phyloP scores from a whole-genome alignment of 2,329 filamentous ascomycete species.

The Aspergillus sp. region DNA sequence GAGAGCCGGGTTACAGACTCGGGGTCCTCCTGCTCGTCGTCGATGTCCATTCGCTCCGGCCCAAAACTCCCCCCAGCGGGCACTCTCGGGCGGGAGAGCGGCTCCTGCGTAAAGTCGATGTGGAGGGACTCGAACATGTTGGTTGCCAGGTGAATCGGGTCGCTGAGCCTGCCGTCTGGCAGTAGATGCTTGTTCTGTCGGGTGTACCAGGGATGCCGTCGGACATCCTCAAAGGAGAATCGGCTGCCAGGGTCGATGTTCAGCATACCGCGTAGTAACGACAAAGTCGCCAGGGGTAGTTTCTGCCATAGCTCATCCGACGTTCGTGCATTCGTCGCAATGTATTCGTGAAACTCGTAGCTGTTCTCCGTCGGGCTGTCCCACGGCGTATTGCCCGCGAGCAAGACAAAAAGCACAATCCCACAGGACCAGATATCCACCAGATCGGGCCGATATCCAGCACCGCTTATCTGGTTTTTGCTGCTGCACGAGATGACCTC shows the following conservation, averaged over 20 bases:
- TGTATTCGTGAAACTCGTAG: conserved; percentile 86
- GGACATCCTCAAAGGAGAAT: conserved; percentile 78
- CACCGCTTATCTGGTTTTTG: conserved; percentile 39
- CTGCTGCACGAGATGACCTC: conserved; percentile 60
- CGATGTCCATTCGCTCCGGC: conserved; percentile 60
- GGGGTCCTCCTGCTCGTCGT: conserved; percentile 38
- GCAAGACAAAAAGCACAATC: conserved; percentile 89
- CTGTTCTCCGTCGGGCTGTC: conserved; percentile 79
- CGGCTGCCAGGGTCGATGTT: conserved; percentile 63
- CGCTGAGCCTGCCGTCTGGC: conserved; percentile 61
- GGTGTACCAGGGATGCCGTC: conserved; percentile 91
- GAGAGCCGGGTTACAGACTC: conserved; percentile 45
- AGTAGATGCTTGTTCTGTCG: conserved; percentile 68
- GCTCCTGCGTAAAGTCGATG: conserved; percentile 72
- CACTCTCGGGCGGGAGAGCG: conserved; percentile 44
- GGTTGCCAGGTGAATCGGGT: conserved; percentile 79
- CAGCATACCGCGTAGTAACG: conserved; percentile 87
- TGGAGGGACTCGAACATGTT: conserved; percentile 85
- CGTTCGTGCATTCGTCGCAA: conserved; percentile 67
- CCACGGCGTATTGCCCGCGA: conserved; percentile 97
- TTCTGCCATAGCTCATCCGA: conserved; percentile 77
- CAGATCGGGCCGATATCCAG: conserved; percentile 55
- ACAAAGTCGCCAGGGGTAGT: conserved; percentile 64
- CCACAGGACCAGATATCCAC: conserved; percentile 97
- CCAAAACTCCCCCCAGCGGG: conserved; percentile 27